phyloP scores from a whole-genome alignment of 2,329 filamentous ascomycete genomes.

The Colletotrichum agaves region DNA sequence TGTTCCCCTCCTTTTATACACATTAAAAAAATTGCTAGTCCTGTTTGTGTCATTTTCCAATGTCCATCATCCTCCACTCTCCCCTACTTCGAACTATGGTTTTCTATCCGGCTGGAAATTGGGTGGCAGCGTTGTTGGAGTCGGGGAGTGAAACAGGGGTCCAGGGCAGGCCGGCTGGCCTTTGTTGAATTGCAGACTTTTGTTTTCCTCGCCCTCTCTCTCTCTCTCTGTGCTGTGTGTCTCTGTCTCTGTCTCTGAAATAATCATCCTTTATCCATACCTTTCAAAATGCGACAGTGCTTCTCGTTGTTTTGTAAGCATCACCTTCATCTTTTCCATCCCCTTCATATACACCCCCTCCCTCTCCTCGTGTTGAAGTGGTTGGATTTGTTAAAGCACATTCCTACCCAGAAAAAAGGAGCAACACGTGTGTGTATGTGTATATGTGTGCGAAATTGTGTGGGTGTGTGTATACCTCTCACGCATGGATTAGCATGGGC shows the following conservation, averaged over 20 bases:
- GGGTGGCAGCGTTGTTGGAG: constrained; percentile 40
- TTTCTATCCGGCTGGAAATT: constrained; percentile 35
- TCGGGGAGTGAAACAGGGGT: constrained; percentile 37
- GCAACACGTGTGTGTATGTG: not conserved
- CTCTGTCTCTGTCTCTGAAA: not conserved
- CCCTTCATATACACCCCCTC: not conserved
- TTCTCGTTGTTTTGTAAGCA: not conserved
- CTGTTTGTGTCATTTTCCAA: not conserved
- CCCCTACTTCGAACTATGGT: constrained; percentile 29
- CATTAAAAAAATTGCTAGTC: constrained; percentile 13
- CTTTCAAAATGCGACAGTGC: constrained; percentile 10
- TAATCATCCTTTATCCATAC: constrained; percentile 9
- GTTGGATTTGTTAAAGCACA: too few relatives aligned
- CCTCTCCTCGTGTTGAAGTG: not conserved
- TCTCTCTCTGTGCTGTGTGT: too few relatives aligned
- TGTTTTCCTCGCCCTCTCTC: not conserved
- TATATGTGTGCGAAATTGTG: not conserved
- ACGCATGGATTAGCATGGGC: not conserved
- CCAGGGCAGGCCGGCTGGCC: constrained; percentile 35
- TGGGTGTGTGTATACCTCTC: not conserved
- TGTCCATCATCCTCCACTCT: constrained; percentile 3
- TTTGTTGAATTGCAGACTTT: not conserved
- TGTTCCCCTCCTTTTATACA: not conserved
- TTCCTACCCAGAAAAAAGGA: too few relatives aligned
- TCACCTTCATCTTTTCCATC: not conserved